Evolutionary conservation across 768 basidiomycete genomes (phyloP).

Genomic region (Saitozyma podzolica): DNA sequence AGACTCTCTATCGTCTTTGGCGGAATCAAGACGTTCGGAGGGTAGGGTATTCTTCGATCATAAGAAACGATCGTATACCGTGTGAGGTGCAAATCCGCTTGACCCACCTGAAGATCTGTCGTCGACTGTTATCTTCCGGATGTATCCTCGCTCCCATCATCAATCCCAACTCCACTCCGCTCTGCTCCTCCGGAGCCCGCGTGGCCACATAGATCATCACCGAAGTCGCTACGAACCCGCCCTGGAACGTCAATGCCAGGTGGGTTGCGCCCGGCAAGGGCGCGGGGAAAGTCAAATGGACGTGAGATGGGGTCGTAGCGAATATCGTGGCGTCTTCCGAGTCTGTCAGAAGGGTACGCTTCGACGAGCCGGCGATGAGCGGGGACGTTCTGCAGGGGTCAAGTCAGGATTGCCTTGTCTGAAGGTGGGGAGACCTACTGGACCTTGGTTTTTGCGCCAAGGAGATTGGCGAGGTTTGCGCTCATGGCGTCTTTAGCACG

Average conservation of each 20-base stretch:
- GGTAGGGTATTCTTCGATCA: constrained; percentile 16
- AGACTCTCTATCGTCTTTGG: neutral
- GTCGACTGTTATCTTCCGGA: constrained; percentile 46
- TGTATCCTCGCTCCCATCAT: constrained; percentile 44
- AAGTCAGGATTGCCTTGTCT: neutral
- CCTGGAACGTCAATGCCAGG: constrained; percentile 50
- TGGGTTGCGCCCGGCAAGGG: constrained; percentile 38
- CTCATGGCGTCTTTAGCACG: neutral
- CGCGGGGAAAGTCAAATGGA: constrained; percentile 40
- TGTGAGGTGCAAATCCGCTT: neutral
- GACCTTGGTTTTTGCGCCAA: constrained; percentile 15
- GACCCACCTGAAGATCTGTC: constrained; percentile 46
- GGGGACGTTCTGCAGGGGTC: constrained; percentile 8
- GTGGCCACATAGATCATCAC: constrained; percentile 38
- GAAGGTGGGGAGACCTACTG: constrained; percentile 8
- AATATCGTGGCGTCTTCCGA: constrained; percentile 29
- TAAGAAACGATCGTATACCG: neutral
- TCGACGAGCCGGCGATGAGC: constrained; percentile 23
- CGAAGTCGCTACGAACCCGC: constrained; percentile 45
- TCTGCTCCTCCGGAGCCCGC: constrained; percentile 12
- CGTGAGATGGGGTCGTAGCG: constrained; percentile 32
- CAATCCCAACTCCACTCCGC: constrained; percentile 33
- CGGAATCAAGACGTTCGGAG: constrained; percentile 11
- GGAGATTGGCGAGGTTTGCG: constrained; percentile 3
- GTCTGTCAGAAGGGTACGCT: constrained; percentile 24